Conservation (phyloP, 2,329 filamentous ascomycete genomes). For the Orbilia quercus region DNA sequence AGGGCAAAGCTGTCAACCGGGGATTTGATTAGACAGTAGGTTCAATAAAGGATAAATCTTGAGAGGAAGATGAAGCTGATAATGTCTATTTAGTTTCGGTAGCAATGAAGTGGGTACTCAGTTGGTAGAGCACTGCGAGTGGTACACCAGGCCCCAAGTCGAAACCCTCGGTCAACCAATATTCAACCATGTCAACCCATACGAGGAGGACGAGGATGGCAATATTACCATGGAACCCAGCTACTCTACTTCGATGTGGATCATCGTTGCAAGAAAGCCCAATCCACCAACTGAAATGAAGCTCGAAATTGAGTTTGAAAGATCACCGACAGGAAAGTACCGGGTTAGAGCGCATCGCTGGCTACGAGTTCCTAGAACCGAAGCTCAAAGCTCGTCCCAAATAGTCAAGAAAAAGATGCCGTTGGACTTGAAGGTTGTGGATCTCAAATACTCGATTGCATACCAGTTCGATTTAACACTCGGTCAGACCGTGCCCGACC, state of each 20-base stretch:
- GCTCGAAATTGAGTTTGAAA: slow-evolving; percentile 57
- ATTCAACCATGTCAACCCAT: slow-evolving; percentile 26
- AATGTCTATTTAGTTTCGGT: slow-evolving; percentile 37
- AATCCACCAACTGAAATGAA: slow-evolving; percentile 45
- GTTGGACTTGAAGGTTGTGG: slow-evolving; percentile 58
- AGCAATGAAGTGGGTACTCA: slow-evolving; percentile 34
- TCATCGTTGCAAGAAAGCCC: slow-evolving; percentile 31
- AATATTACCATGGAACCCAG: slow-evolving; percentile 32
- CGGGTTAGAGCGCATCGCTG: slow-evolving; percentile 54
- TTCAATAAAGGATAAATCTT: neutral
- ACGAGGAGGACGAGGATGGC: slow-evolving; percentile 10
- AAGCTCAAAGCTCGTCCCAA: slow-evolving; percentile 5
- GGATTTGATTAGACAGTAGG: slow-evolving; percentile 59
- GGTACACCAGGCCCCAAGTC: neutral
- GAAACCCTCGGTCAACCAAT: slow-evolving; percentile 1
- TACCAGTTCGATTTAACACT: slow-evolving; percentile 59
- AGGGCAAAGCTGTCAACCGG: slow-evolving; percentile 51
- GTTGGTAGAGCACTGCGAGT: slow-evolving; percentile 35
- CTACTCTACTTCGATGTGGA: slow-evolving; percentile 55
- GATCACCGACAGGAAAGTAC: slow-evolving; percentile 56
- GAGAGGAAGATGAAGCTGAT: neutral
- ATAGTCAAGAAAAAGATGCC: slow-evolving; percentile 54
- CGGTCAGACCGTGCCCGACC: slow-evolving; percentile 46
- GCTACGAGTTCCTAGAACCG: slow-evolving; percentile 46
- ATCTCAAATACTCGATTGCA: slow-evolving; percentile 58